Base-by-base conservation (phyloP, 805 yeast species). In the Ogataea kodamae region DNA sequence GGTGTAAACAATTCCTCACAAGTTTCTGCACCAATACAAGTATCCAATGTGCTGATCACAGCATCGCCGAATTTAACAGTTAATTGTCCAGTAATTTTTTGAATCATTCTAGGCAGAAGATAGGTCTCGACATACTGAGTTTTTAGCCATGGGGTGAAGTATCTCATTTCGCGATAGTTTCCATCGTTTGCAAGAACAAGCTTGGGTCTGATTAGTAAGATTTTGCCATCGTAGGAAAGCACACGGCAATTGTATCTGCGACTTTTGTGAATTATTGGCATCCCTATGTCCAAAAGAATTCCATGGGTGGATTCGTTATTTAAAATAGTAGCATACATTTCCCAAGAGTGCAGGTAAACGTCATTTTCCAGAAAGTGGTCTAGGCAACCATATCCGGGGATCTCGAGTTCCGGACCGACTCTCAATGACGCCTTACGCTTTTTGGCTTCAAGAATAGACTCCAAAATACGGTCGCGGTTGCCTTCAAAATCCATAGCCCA, bases 401-500 rank as follows among this genome's bases (percentile, higher is more conserved):
- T 68, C 60, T 92, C 99, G 25, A 92, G 69, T 58, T 92, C 99
- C 2, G 98, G 98, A 2, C 99, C 99, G 12, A 94, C 96, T 54
- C 99, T 72, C 32, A 94, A 70, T 12, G 68, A 65, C 0, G 99
- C 94, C 10, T 86, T 85, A 40, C 64, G 70, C 18, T 61, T 58
- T 52, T 89, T 92, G 34, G 99, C 96, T 32, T 73, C 67, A 14
- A 54, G 56, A 50, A 92, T 90, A 35, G 95, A 81, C 52, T 81
- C 81, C 15, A 92, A 51, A 43, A 92, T 90, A 37, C 99, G 70
- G 54, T 89, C 96, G 34, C 96, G 71, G 61, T 92, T 92, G 5
- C 98, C 99, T 59, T 90, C 97, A 59, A 87, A 92, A 58, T 92
- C 99, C 35, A 92, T 68, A 0, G 98, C 96, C 99, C 99, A 92